phyloP scores from a whole-genome alignment of 2,329 filamentous ascomycete genomes.

The Cryphonectria radicalis region DNA sequence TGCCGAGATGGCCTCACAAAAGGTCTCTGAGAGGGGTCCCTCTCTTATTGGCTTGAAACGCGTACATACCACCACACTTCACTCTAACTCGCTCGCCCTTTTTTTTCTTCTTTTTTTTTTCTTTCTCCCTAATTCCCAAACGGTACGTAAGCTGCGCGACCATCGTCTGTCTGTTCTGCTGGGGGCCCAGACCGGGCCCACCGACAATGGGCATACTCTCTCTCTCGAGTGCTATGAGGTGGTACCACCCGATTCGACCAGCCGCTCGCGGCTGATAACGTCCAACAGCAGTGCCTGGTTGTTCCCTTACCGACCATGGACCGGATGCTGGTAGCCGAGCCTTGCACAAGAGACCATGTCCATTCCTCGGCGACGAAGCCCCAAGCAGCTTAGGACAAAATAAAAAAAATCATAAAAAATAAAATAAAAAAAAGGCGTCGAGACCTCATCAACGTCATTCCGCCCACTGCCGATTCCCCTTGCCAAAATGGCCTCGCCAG shows the following conservation, averaged over 20 bases:
- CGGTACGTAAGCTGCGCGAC: constrained; percentile 6
- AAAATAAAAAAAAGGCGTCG: neutral
- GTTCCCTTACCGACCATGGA: neutral
- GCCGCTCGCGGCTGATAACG: neutral
- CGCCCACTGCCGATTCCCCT: neutral
- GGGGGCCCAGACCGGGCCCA: constrained; percentile 4
- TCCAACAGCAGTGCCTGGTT: neutral
- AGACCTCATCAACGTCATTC: constrained; percentile 4
- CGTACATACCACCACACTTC: neutral
- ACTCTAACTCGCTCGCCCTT: neutral
- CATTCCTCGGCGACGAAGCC: neutral
- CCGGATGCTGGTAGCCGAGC: constrained; percentile 4
- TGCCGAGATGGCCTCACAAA: constrained; percentile 6
- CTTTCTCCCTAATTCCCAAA: neutral
- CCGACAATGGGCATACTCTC: neutral
- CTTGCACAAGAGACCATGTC: neutral
- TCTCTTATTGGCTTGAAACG: neutral
- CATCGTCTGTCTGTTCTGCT: neutral
- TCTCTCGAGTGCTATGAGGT: neutral
- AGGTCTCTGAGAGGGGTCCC: neutral
- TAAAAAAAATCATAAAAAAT: neutral
- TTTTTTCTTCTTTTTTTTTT: neutral
- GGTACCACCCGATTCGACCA: neutral
- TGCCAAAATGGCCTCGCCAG: neutral
- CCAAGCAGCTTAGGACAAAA: constrained; percentile 4